Percentiles rank a stretch among this genome's conserved stretches.
Conservation (phyloP, 2,329 filamentous ascomycete genomes). For the Gremmenia infestans region DNA sequence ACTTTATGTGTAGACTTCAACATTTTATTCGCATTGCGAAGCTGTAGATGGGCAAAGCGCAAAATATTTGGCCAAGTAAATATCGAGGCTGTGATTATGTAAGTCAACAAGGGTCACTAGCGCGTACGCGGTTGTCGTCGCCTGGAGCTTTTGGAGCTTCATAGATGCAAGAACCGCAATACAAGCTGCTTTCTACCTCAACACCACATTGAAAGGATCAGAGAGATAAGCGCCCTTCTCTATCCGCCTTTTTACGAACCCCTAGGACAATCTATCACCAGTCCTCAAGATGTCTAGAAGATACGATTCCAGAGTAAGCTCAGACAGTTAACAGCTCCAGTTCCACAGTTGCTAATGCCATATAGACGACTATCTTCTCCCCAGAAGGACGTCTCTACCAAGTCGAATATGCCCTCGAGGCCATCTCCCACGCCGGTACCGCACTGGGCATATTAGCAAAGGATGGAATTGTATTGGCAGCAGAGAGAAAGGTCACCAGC, state of each 20-base stretch:
- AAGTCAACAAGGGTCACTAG: neutral
- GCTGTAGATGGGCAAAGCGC: slow-evolving; percentile 4
- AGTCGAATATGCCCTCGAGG: slow-evolving; percentile 98
- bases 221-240: neutral
- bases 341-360: slow-evolving; percentile 17
- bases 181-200: neutral
- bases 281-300: slow-evolving; percentile 73
- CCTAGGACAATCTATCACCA: neutral
- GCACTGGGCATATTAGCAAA: slow-evolving; percentile 94
- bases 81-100: slow-evolving; percentile 1
- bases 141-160: slow-evolving; percentile 10
- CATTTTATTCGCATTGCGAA: slow-evolving; percentile 42
- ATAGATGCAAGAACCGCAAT: slow-evolving; percentile 1
- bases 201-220: neutral
- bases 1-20: slow-evolving; percentile 73
- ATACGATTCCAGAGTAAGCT: slow-evolving; percentile 90
- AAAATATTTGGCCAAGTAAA: slow-evolving; percentile 3
- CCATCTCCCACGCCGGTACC: slow-evolving; percentile 96
- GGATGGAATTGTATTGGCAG: slow-evolving; percentile 96
- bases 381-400: slow-evolving; percentile 97
- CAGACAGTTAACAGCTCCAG: slow-evolving; percentile 13
- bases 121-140: slow-evolving; percentile 15
- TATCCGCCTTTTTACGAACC: neutral
- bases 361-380: slow-evolving; percentile 97
- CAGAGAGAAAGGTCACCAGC: slow-evolving; percentile 97